Evolutionary conservation across 2,329 filamentous ascomycete genomes (phyloP), one percentile per base, ranked within the genome.

Genomic region (Coleophoma cylindrospora): DNA sequence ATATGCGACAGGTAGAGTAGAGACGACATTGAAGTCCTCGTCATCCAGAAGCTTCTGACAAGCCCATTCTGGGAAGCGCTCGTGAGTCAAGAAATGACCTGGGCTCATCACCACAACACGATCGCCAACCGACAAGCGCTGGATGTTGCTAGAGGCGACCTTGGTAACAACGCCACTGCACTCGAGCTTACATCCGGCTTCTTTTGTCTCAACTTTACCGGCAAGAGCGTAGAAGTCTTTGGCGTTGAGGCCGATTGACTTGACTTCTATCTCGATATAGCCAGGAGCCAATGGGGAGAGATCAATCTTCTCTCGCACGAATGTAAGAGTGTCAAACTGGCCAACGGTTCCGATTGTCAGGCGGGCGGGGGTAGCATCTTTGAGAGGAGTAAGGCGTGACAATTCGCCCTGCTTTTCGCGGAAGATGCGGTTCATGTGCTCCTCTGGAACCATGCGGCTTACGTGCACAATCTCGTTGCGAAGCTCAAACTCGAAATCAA

Each of bases 111-210:
- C 15, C 17, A 48, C 44, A 10, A 56, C 57, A 10, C 64, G 50
- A 37, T 66, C 59, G 8, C 64, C 64, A 27, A 52, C 40, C 38
- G 46, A 44, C 2, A 65, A 27, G 14, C 50, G 22, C 10, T 22
- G 52, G 33, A 54, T 54, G 12, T 54, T 48, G 9, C 48, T 27
- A 5, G 27, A 2, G 19, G 59, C 65, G 6, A 65, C 55, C 9
- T 49, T 40, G 4, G 27, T 45, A 37, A 67, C 49, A 19, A 61
- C 45, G 4, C 33, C 47, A 36, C 3, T 46, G 15, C 54, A 56
- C 0, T 60, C 49, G 13, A 21, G 44, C 11, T 47, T 48, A 19
- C 19, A 19, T 3, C 19, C 19, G 19, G 19, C 19, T 19, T 19
- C 19, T 19, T 19, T 19, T 19, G 19, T 19, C 19, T 19, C 19